Percentiles rank a stretch among this genome's conserved stretches.
Conservation (phyloP, 23 red algal genomes). For the Agarophyton chilense region DNA sequence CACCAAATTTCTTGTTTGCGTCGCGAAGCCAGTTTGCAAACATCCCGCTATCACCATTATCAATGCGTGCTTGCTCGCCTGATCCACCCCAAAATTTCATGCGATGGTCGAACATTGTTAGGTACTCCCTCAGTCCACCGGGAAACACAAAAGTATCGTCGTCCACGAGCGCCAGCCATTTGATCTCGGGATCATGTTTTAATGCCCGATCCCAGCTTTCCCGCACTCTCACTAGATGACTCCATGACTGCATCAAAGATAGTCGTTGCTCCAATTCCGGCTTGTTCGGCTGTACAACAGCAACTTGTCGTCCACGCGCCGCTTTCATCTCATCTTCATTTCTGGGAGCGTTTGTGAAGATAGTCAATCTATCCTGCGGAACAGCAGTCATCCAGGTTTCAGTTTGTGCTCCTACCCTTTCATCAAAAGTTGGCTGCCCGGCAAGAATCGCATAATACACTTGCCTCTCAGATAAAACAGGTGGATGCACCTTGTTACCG, state of each 20-base stretch:
- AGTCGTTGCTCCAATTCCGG: constrained; percentile 64
- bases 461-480: constrained; percentile 21
- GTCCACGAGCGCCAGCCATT: constrained; percentile 93
- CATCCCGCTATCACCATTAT: constrained; percentile 87
- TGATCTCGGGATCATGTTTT: constrained; percentile 59
- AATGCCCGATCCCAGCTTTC: constrained; percentile 72
- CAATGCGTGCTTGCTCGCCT: constrained; percentile 84
- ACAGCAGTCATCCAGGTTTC: constrained; percentile 67
- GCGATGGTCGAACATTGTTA: constrained; percentile 52
- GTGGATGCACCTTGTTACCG: constrained; percentile 32
- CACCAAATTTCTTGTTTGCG: constrained; percentile 41
- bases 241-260: constrained; percentile 81
- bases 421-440: constrained; percentile 72
- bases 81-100: constrained; percentile 78
- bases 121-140: constrained; percentile 38
- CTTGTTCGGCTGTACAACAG: constrained; percentile 42
- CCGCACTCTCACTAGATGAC: constrained; percentile 76
- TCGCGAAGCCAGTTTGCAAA: constrained; percentile 61
- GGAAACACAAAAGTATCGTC: constrained; percentile 92
- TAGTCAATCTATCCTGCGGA: constrained; percentile 60
- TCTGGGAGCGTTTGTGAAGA: constrained; percentile 57
- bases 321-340: constrained; percentile 43
- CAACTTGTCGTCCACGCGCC: constrained; percentile 47
- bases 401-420: constrained; percentile 50
- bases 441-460: constrained; percentile 83